These are phyloP conservation scores for Senna siamea DNA, from an alignment of 306 rosid genomes.

Conservation along the genomic window DNA sequence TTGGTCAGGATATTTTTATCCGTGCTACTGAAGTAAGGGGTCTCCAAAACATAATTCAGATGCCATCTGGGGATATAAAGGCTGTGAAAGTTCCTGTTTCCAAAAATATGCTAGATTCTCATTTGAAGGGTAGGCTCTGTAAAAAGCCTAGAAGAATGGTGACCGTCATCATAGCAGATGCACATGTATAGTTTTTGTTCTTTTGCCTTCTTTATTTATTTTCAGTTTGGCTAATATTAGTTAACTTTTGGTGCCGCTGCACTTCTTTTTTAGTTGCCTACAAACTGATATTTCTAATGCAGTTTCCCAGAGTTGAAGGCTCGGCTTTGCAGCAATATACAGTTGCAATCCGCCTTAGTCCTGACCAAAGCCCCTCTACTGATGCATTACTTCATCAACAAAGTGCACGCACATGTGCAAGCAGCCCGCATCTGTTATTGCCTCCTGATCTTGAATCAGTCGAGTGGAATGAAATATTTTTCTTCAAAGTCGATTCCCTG, in stretches of 20 bases:
- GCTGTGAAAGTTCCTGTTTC: constrained; percentile 90
- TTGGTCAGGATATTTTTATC: constrained; percentile 93
- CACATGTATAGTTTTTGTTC: constrained; percentile 60
- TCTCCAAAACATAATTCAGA: constrained; percentile 65
- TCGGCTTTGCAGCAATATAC: constrained; percentile 72
- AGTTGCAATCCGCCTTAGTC: constrained; percentile 75
- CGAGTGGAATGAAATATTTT: constrained; percentile 92
- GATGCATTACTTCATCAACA: constrained; percentile 68
- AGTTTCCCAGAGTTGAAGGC: constrained; percentile 75
- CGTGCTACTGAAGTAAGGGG: constrained; percentile 89
- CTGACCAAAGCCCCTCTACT: constrained; percentile 48
- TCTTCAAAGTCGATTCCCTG: constrained; percentile 88
- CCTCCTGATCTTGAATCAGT: constrained; percentile 70
- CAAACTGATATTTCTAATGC: constrained; percentile 40
- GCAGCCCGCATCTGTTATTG: constrained; percentile 52
- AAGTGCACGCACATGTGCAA: constrained; percentile 91
- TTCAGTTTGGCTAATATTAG: constrained; percentile 32
- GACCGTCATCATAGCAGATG: constrained; percentile 71
- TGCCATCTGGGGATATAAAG: constrained; percentile 95
- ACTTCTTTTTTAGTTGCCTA: constrained; percentile 13
- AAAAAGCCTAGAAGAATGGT: constrained; percentile 73
- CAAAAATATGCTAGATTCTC: constrained; percentile 91
- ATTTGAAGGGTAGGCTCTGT: constrained; percentile 65
- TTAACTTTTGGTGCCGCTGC: background rate
- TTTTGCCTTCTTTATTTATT: constrained; percentile 5